Evolutionary conservation across 768 basidiomycete species (phyloP).

Genomic region (Leucocoprinus birnbaumii): DNA sequence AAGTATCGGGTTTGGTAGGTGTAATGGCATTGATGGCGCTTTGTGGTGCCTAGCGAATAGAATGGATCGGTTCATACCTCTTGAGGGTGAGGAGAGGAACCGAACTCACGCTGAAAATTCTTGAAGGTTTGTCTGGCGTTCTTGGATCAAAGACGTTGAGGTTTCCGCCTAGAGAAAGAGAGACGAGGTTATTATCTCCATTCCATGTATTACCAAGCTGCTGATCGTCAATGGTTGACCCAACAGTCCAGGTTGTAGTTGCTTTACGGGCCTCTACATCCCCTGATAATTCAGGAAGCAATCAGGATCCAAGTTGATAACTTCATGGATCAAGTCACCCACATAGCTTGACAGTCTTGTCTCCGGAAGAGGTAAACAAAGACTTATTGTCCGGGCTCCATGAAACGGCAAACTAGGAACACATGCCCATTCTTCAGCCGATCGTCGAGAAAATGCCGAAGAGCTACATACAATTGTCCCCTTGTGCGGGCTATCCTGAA

Average conservation of each 20-base stretch:
- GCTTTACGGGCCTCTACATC: slow-evolving; percentile 73
- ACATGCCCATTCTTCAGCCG: background rate
- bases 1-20: slow-evolving; percentile 45
- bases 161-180: slow-evolving; percentile 78
- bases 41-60: slow-evolving; percentile 69
- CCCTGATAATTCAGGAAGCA: slow-evolving; percentile 46
- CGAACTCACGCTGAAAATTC: slow-evolving; percentile 51
- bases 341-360: slow-evolving; percentile 89
- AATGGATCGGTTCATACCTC: background rate
- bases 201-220: slow-evolving; percentile 91
- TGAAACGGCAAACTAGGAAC: slow-evolving; percentile 60
- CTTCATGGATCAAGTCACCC: slow-evolving; percentile 20
- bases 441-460: background rate
- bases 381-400: slow-evolving; percentile 78
- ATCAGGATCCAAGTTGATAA: background rate
- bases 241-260: slow-evolving; percentile 67
- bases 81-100: background rate
- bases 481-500: slow-evolving; percentile 67
- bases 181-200: slow-evolving; percentile 66
- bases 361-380: slow-evolving; percentile 81
- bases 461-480: slow-evolving; percentile 66
- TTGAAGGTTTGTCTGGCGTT: slow-evolving; percentile 53
- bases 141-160: slow-evolving; percentile 83
- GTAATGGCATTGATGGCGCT: slow-evolving; percentile 72
- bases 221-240: slow-evolving; percentile 72